phyloP scores from a whole-genome alignment of 768 basidiomycete species.

The Tulasnella sp. region DNA sequence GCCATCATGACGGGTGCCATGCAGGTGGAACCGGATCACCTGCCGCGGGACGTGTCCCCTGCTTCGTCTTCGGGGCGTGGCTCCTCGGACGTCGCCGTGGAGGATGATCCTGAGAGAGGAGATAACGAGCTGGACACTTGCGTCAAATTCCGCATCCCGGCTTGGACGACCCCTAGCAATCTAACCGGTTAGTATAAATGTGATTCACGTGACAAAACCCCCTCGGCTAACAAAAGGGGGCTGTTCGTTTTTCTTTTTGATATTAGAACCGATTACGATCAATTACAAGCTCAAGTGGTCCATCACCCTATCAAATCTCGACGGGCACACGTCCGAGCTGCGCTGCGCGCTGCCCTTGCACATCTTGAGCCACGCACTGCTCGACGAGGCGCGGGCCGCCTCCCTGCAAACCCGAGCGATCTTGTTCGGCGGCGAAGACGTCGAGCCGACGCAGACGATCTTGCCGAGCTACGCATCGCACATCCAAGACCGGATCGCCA shows the following conservation, averaged over 20 bases:
- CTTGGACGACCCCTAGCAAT: slow-evolving; percentile 36
- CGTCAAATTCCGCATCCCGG: slow-evolving; percentile 58
- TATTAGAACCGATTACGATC: slow-evolving; percentile 67
- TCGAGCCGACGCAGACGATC: slow-evolving; percentile 48
- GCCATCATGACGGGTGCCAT: neutral
- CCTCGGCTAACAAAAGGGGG: neutral
- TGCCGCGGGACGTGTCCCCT: neutral
- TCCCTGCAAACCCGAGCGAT: slow-evolving; percentile 74
- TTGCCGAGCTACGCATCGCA: slow-evolving; percentile 88
- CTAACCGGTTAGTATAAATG: slow-evolving; percentile 27
- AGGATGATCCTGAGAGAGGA: slow-evolving; percentile 24
- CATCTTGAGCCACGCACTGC: slow-evolving; percentile 67
- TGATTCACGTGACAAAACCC: neutral
- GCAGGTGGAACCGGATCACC: slow-evolving; percentile 13
- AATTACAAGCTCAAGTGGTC: slow-evolving; percentile 62
- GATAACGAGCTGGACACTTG: slow-evolving; percentile 50
- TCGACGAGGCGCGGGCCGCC: slow-evolving; percentile 68
- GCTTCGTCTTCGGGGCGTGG: neutral
- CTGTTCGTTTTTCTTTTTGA: neutral
- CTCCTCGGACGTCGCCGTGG: neutral
- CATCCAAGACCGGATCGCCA: slow-evolving; percentile 75
- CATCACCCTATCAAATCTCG: slow-evolving; percentile 53
- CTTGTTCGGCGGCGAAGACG: slow-evolving; percentile 48
- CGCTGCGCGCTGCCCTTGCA: slow-evolving; percentile 88
- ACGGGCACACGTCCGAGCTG: slow-evolving; percentile 92